Conservation (phyloP, 2,329 filamentous ascomycete species). For the Graphiopsis chlorocephala region DNA sequence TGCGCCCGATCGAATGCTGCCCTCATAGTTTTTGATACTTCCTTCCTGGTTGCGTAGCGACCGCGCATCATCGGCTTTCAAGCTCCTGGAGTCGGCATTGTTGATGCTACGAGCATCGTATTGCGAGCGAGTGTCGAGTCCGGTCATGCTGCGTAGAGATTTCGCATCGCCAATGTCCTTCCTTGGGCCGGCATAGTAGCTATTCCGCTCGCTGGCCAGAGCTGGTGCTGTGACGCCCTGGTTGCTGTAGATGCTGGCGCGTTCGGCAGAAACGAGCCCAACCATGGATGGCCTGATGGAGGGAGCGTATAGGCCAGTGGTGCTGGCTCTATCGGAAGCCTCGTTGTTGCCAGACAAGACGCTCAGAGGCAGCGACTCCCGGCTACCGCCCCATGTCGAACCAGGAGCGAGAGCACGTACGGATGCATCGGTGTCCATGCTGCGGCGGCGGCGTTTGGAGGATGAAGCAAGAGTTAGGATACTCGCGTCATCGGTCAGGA, state of each 20-base stretch:
- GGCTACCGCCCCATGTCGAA: slow-evolving; percentile 76
- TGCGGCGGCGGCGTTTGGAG: slow-evolving; percentile 73
- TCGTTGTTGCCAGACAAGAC: slow-evolving; percentile 72
- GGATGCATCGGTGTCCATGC: slow-evolving; percentile 81
- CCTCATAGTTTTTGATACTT: slow-evolving; percentile 77
- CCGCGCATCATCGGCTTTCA: slow-evolving; percentile 43
- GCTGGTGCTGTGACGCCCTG: slow-evolving; percentile 52
- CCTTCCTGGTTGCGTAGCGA: slow-evolving; percentile 37
- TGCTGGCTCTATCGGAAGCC: slow-evolving; percentile 36
- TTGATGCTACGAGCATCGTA: slow-evolving; percentile 23
- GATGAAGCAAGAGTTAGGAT: slow-evolving; percentile 82
- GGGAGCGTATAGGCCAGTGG: slow-evolving; percentile 37
- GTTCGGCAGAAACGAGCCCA: slow-evolving; percentile 59
- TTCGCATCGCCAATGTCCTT: slow-evolving; percentile 31
- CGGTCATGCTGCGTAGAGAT: slow-evolving; percentile 32
- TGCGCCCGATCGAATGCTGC: slow-evolving; percentile 75
- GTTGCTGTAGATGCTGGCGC: slow-evolving; percentile 69
- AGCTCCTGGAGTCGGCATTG: slow-evolving; percentile 13
- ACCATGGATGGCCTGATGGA: slow-evolving; percentile 49
- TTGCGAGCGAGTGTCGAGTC: slow-evolving; percentile 20
- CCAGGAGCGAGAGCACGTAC: slow-evolving; percentile 81
- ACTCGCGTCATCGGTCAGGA: slow-evolving; percentile 80
- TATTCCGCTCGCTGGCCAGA: slow-evolving; percentile 73
- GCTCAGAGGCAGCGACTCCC: slow-evolving; percentile 75
- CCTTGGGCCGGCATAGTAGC: slow-evolving; percentile 66